A percentile compares a stretch with the other conserved stretches of the same genome.
These are phyloP conservation scores for Theobroma cacao DNA, from an alignment of 345 rosid species.

Conservation along the genomic window DNA sequence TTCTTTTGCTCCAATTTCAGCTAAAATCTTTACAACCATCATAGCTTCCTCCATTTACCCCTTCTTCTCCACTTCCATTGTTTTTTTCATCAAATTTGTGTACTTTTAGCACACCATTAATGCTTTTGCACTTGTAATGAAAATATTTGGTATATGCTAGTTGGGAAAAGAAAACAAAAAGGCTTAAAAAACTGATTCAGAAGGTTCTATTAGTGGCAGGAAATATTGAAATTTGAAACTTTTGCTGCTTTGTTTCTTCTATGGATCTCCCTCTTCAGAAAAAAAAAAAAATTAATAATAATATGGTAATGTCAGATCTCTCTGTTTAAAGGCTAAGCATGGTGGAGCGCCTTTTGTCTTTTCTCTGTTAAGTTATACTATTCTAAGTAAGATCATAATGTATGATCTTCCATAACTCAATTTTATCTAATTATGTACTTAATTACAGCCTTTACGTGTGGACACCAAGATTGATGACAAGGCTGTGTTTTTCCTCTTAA, in stretches of 20 bases:
- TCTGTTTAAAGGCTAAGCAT: no score
- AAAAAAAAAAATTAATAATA: background rate
- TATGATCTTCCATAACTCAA: no score
- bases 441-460: background rate
- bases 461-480: background rate
- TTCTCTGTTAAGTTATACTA: no score
- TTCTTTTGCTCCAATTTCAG: background rate
- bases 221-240: background rate
- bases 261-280: no score
- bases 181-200: background rate
- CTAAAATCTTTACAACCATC: background rate
- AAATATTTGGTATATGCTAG: background rate
- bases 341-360: no score
- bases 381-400: no score
- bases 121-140: background rate
- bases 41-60: background rate
- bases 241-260: background rate
- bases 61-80: background rate
- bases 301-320: background rate
- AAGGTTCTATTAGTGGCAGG: background rate
- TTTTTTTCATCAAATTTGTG: background rate
- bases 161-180: background rate
- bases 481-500: no score
- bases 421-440: no score
- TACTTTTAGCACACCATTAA: background rate